Evolutionary conservation across 202 grass and related monocot genomes (phyloP), one percentile per base, ranked within the genome.

Genomic region (Thinopyrum obtusiflorum): DNA sequence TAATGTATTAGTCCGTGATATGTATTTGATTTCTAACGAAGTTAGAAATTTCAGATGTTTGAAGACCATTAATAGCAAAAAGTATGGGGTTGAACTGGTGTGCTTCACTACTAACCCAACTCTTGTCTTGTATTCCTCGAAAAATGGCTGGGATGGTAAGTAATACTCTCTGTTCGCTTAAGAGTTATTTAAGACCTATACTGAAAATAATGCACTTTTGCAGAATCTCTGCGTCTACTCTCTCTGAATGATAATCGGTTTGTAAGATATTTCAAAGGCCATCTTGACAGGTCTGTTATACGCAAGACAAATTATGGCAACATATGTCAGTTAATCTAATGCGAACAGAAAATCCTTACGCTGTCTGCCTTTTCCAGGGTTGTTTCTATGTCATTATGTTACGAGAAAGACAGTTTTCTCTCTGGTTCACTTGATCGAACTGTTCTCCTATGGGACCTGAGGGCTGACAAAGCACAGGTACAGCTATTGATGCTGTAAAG

Each of bases 11-110:
- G 28, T 20, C 26, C 2, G 9, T 55, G 23, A 74, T 80, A 87
- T 68, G 18, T 44, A 82, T 82, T 81, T 81, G 40, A 37, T 83
- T 83, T 83, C 27, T 74, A 65, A 84, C 32, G 40, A 17, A 81
- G 64, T 65, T 73, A 71, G 13, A 29, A 3, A 29, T 87, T 31
- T 62, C 85, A 98, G 96, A 60, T 98, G 96, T 85, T 91, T 98
- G 86, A 98, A 98, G 88, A 98, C 96, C 29, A 98, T 98, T 84
- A 98, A 98, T 92, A 98, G 96, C 88, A 98, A 98, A 88, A 98
- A 98, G 14, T 96, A 98, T 89, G 96, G 96, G 29, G 96, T 98
- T 44, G 96, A 98, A 77, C 80, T 98, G 70, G 96, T 98, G 15
- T 86, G 88, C 82, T 98, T 98, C 80, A 95, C 96, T 88, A 88